These are phyloP conservation scores for Trichoderma sp. DNA, from an alignment of 2,329 filamentous ascomycete species.

Conservation along the genomic window DNA sequence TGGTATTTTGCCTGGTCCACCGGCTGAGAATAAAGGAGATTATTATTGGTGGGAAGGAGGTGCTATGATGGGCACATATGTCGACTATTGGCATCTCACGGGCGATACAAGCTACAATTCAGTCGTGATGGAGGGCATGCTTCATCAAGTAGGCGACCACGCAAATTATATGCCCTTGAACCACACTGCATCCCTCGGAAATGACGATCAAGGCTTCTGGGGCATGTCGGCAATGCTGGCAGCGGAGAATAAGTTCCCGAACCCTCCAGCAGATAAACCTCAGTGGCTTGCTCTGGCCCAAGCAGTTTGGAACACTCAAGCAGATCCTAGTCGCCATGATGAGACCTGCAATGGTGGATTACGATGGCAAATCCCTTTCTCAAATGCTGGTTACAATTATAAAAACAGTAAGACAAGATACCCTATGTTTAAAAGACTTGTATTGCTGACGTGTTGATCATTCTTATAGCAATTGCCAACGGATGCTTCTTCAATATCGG, in stretches of 20 bases:
- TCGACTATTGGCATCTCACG: constrained; percentile 71
- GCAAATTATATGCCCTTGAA: constrained; percentile 62
- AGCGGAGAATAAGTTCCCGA: constrained; percentile 63
- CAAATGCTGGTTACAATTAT: constrained; percentile 76
- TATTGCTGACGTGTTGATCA: neutral
- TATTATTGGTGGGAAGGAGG: constrained; percentile 78
- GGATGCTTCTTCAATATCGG: constrained; percentile 65
- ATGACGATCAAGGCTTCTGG: constrained; percentile 74
- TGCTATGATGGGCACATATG: constrained; percentile 66
- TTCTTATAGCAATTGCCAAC: constrained; percentile 55
- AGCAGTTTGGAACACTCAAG: constrained; percentile 67
- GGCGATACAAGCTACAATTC: constrained; percentile 65
- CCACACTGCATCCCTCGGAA: constrained; percentile 61
- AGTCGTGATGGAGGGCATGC: constrained; percentile 56
- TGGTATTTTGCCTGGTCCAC: constrained; percentile 59
- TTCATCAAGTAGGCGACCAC: constrained; percentile 59
- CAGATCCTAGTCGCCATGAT: constrained; percentile 62
- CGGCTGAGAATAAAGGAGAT: constrained; percentile 46
- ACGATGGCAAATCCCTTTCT: constrained; percentile 75
- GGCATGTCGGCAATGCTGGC: constrained; percentile 67
- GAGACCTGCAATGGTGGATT: constrained; percentile 67
- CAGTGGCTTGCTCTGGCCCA: constrained; percentile 68
- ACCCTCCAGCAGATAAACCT: constrained; percentile 55
- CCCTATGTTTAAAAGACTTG: accelerated
- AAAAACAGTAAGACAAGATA: constrained; percentile 57